phyloP scores from a whole-genome alignment of 768 basidiomycete genomes.

The Austroboletus eburneus region DNA sequence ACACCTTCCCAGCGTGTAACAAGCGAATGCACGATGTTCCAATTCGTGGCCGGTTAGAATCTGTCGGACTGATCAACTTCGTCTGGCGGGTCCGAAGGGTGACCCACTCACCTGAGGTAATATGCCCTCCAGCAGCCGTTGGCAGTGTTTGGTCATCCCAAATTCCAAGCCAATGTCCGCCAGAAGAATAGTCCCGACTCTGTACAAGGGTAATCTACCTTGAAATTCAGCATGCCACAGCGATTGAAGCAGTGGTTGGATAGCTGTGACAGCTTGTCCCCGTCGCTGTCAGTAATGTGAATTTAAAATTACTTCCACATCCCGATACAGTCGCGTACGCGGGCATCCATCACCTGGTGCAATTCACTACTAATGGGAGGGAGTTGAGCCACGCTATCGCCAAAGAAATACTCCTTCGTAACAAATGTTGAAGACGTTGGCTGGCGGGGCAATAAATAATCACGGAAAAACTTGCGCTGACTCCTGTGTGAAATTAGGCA shows the following conservation, averaged over 20 bases:
- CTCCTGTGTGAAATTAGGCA: constrained; percentile 37
- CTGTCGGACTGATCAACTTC: constrained; percentile 32
- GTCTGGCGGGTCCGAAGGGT: not conserved
- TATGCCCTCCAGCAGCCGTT: constrained; percentile 67
- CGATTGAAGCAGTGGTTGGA: constrained; percentile 65
- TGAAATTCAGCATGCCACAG: constrained; percentile 82
- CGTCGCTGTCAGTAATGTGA: constrained; percentile 42
- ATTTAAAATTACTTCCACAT: constrained; percentile 2
- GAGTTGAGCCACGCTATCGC: constrained; percentile 29
- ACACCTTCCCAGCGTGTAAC: constrained; percentile 70
- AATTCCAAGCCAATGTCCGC: constrained; percentile 79
- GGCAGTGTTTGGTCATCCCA: constrained; percentile 64
- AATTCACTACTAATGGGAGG: constrained; percentile 41
- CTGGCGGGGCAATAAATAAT: constrained; percentile 57
- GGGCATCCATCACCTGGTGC: constrained; percentile 39
- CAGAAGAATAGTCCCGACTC: constrained; percentile 64
- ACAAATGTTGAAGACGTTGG: constrained; percentile 51
- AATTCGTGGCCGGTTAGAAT: constrained; percentile 67
- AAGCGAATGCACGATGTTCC: constrained; percentile 73
- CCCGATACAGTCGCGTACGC: constrained; percentile 31
- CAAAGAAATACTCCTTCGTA: constrained; percentile 54
- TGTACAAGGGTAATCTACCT: constrained; percentile 60
- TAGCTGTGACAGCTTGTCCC: constrained; percentile 56
- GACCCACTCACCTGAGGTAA: constrained; percentile 65
- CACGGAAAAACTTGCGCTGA: constrained; percentile 61